These are phyloP conservation scores for Boletus tomentosulus DNA, from an alignment of 768 basidiomycete genomes.

Conservation along the genomic window DNA sequence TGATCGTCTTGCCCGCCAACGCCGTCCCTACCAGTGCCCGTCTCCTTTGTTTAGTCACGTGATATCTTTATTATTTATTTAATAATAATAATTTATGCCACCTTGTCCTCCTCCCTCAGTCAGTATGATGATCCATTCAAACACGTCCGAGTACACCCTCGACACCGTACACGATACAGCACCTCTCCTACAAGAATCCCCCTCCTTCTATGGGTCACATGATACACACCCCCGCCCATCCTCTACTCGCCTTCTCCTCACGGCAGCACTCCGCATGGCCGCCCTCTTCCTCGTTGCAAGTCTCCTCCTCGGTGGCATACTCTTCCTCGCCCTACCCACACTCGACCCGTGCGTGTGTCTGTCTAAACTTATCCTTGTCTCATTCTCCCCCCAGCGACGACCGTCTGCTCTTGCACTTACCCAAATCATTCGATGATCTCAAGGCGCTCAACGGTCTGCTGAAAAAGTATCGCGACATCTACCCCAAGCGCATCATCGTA, in stretches of 20 bases:
- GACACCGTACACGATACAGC: conserved; percentile 46
- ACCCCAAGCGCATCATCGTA: conserved; percentile 78
- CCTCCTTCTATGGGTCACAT: conserved; percentile 48
- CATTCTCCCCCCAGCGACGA: conserved; percentile 58
- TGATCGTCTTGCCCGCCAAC: conserved; percentile 15
- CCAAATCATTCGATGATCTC: conserved; percentile 83
- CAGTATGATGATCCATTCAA: conserved; percentile 24
- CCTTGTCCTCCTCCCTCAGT: neutral
- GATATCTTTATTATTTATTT: neutral
- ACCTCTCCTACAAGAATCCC: conserved; percentile 31
- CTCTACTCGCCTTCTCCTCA: conserved; percentile 60
- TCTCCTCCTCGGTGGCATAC: conserved; percentile 62
- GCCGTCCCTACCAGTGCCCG: neutral
- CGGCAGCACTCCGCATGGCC: conserved; percentile 82
- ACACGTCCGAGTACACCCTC: conserved; percentile 60
- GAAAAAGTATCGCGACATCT: conserved; percentile 89
- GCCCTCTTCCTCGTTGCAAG: conserved; percentile 70
- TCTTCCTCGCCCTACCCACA: conserved; percentile 80
- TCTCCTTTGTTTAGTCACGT: conserved; percentile 28
- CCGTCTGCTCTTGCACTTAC: conserved; percentile 71
- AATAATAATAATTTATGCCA: conserved; percentile 2
- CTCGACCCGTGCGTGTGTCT: conserved; percentile 62
- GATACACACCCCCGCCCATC: conserved; percentile 35
- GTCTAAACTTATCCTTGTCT: neutral
- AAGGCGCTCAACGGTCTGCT: conserved; percentile 80